Evolutionary conservation across 176 grass and related monocot species (phyloP).

Genomic region (Alopecurus myosuroides): DNA sequence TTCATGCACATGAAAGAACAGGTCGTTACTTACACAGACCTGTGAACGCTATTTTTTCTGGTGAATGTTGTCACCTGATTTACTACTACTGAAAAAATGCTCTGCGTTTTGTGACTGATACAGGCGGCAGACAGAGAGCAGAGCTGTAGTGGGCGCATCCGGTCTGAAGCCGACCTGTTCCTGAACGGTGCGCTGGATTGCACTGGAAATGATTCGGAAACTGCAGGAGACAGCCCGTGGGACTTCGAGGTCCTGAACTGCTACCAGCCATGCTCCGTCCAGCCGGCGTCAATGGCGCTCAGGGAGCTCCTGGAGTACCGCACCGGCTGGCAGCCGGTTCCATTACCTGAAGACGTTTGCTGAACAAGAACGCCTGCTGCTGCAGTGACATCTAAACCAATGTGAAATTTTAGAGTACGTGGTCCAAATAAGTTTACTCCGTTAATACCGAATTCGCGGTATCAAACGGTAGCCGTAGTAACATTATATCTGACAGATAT

Average conservation of each 20-base stretch:
- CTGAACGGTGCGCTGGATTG: conserved; percentile 39
- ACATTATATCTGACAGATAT: not conserved
- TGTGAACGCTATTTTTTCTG: not conserved
- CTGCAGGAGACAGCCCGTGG: not conserved
- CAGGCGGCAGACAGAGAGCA: conserved; percentile 64
- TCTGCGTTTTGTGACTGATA: not conserved
- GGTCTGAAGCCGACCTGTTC: conserved; percentile 72
- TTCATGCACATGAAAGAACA: conserved; percentile 63
- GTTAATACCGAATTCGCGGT: not conserved
- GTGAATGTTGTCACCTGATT: not conserved
- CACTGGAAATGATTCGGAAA: not conserved
- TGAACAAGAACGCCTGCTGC: not conserved
- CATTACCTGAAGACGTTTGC: conserved; percentile 24
- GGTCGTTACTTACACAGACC: conserved; percentile 1
- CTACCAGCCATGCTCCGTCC: conserved; percentile 46
- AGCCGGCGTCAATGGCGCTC: conserved; percentile 53
- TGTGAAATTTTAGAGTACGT: not conserved
- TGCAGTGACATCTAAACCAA: not conserved
- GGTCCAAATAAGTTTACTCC: not conserved
- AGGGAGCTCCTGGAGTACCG: conserved; percentile 41
- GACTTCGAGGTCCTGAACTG: conserved; percentile 45
- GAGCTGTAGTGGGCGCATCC: conserved; percentile 36
- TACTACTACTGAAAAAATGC: not conserved
- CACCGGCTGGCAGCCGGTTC: conserved; percentile 66
- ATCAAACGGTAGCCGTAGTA: not conserved